Evolutionary conservation across 768 basidiomycete species (phyloP), one percentile per base, ranked within the genome.

Genomic region (Leccinum longicurvipes): DNA sequence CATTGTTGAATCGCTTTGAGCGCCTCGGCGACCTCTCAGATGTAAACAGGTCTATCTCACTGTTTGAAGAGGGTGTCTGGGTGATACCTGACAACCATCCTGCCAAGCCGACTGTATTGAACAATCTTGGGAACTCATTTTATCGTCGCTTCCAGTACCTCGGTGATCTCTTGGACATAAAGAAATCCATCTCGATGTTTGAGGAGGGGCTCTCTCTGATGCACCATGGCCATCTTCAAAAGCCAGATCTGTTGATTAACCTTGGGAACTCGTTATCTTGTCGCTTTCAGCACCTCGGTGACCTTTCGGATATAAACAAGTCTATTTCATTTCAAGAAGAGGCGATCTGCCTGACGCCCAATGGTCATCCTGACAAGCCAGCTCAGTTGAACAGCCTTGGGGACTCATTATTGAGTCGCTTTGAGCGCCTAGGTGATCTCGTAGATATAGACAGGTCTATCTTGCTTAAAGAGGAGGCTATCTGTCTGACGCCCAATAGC

Each of bases 11-110:
- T 0, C 34, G 34, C 34, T 34, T 34, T 17, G 7, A 8, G 15
- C 34, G 34, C 34, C 34, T 34, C 15, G 34, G 9, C 7, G 17
- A 34, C 17, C 34, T 34, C 0, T 15, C 34, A 17, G 34, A 34
- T 34, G 7, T 34, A 34, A 34, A 34, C 34, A 34, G 8, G 7
- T 34, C 34, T 17, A 34, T 34, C 17, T 34, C 34, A 34, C 15
- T 0, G 0, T 0, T 17, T 34, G 34, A 34, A 17, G 6, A 34
- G 34, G 34, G 15, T n/a, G n/a, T n/a, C n/a, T n/a, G n/a, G n/a
- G n/a, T n/a, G 8, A 34, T 17, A 17, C 34, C 34, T 6, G 17
- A 15, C 15, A 17, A 34, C 34, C 34, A 34, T 34, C 34, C 34
- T 34, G 1, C 7, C 34, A 34, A 3, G 15, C 15, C 34, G 9